These are phyloP conservation scores for Hyaloscypha hepaticicola DNA, from an alignment of 495 filamentous ascomycete species.

Conservation along the genomic window DNA sequence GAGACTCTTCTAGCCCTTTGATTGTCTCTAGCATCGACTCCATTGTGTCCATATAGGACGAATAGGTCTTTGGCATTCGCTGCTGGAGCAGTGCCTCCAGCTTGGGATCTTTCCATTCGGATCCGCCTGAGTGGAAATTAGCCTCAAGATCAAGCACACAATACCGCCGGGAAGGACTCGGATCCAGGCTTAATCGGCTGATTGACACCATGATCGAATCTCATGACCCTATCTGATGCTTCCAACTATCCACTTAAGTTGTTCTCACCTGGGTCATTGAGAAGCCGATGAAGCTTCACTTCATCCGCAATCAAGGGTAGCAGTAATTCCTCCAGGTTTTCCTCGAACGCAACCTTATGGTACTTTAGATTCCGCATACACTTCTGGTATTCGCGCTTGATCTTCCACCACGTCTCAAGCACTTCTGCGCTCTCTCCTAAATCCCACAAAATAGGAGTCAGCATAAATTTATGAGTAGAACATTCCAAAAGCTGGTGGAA, in stretches of 20 bases:
- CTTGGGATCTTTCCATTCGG: slow-evolving; percentile 18
- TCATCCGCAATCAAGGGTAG: slow-evolving; percentile 35
- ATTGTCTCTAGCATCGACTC: slow-evolving; percentile 18
- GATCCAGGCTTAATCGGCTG: no score
- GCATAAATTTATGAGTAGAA: no score
- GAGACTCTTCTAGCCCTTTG: slow-evolving; percentile 25
- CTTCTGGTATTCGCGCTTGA: slow-evolving; percentile 21
- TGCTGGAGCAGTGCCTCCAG: slow-evolving; percentile 9
- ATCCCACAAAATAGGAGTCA: no score
- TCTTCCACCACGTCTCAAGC: slow-evolving; percentile 27
- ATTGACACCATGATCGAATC: no score
- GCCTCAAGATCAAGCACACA: no score
- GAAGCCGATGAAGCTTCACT: slow-evolving; percentile 14
- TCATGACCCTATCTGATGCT: no score
- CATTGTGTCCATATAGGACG: slow-evolving; percentile 16
- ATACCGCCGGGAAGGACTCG: no score
- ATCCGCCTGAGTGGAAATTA: slow-evolving; percentile 4
- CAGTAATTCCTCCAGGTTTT: slow-evolving; percentile 33
- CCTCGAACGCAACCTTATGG: slow-evolving; percentile 30
- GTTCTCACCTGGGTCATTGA: background rate
- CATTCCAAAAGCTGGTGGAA: no score
- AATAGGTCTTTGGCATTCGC: slow-evolving; percentile 22
- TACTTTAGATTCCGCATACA: slow-evolving; percentile 24
- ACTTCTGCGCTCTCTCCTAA: slow-evolving; percentile 27
- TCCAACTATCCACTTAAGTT: no score